Base-by-base conservation (phyloP, 345 rosid species). In the Populus euphratica region DNA sequence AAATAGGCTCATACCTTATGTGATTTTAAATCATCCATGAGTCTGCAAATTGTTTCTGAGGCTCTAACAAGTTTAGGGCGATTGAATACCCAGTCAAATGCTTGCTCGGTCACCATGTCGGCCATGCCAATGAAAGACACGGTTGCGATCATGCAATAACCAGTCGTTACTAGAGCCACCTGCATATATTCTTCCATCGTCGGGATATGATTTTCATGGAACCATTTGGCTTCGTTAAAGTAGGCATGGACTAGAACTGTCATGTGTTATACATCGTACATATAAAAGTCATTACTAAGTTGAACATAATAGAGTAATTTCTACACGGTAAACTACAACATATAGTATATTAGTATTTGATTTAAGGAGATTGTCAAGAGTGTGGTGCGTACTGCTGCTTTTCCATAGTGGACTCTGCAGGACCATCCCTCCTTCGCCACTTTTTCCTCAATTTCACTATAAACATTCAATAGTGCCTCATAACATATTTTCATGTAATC, bases 141-240 rank as follows among this genome's bases (percentile, higher is more conserved):
- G 1, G 73, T 35, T 23, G 73, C 21, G 20, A 84, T 69, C 71
- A 78, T 38, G 18, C 8, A 21, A 38, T 73, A 78, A 9, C 61
- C 73, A 69, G 71, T 7, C 3, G 81, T 68, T 6, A 61, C 43
- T 17, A 70, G 31, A 39, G 82, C 80, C 59, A 77, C 72, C 3
- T 35, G 17, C 78, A 76, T 47, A 69, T 82, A 86, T 74, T 82
- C 86, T 9, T 86, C 78, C 23, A 84, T 17, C 2, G 74, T 74
- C 0, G 85, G 87, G 13, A 76, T 52, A 69, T 81, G 23, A 0
- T 52, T 18, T 7, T 69, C 27, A 43, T 84, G 54, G 4, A 62
- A 62, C 84, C 86, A 86, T 68, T 52, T 72, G 5, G 89, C 81
- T 74, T 86, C 89, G 3, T 29, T 14, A 6, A 74, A 77, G 80